Base-by-base conservation (phyloP, 768 basidiomycete species). In the Dacryopinax primogenitus region DNA sequence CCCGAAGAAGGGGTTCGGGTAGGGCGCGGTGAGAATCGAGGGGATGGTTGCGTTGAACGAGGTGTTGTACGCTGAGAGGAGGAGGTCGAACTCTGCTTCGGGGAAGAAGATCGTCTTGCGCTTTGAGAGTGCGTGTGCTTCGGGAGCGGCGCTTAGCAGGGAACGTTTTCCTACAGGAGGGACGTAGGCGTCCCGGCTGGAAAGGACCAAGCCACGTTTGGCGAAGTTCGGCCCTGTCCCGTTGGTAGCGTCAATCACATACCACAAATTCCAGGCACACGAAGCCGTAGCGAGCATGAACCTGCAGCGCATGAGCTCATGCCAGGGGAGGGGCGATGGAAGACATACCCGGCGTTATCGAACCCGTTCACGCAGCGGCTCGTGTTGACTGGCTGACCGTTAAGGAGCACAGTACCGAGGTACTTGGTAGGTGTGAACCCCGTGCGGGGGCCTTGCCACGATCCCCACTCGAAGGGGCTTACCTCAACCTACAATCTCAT, bases 401-500 rank as follows among this genome's bases (percentile, higher is more conserved):
- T 73, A 65, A 69, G 68, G 23, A 79, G 39, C 12, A 64, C 37
- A 0, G 75, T 74, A 0, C 83, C 83, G 23, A 81, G 69, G 69
- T 80, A 78, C 66, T 79, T 75, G 34, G 78, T 72, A 0, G 77
- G 75, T 3, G 77, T 76, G 63, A 81, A 82, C 1, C 82, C 80
- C 0, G 80, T 77, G 4, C 78, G 70, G 41, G 74, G 75, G 63
- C 78, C 73, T 64, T 80, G 79, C 66, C 72, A 81, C 0, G 76
- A 77, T 0, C 80, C 78, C 69, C 74, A 75, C 65, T 78, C 77
- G 63, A 70, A 78, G 78, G 37, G 33, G 33, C 26, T 30, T n/a
- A 16, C 35, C 3, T 63, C 23, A 1, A 30, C 30, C 23, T 33
- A n/a, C n/a, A n/a, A n/a, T 23, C 33, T 16, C 23, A 23, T 18